Base-by-base conservation (phyloP, 176 grass and related monocot genomes). In the Cenchrus americanus region DNA sequence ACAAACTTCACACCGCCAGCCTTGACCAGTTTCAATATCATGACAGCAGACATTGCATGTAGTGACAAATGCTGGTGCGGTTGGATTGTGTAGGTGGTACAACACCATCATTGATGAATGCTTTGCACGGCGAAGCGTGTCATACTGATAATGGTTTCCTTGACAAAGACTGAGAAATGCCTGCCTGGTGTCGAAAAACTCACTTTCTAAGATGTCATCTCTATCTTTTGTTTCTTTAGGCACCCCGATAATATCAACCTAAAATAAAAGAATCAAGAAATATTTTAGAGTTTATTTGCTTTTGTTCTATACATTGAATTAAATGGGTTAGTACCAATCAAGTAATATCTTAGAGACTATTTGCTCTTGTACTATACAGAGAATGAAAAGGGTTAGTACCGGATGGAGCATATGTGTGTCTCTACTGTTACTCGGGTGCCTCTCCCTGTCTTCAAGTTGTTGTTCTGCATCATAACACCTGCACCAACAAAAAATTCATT, bases 61-160 rank as follows among this genome's bases (percentile, higher is more conserved):
- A 77, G 93, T 96, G n/a, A 99, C 97, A 87, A 96, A 99, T 6
- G 93, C 97, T 10, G 97, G 97, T 55, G 97, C 97, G 64, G 93
- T 99, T 48, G 97, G 97, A 87, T 99, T 99, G 83, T 99, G 97
- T 44, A 99, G 91, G 86, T 99, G 97, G 80, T 99, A 99, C 73
- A 99, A 77, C 65, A 99, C 93, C 97, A 99, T 99, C 89, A 99
- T 99, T 78, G 97, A 99, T 0, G 97, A 99, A 84, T 99, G 97
- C 86, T 99, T 99, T 62, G 97, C 97, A 21, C 97, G 91, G 46
- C 93, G 97, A 82, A 99, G 87, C 37, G 97, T 99, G 76, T 99
- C 97, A 72, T 99, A 99, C 85, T 99, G 97, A 85, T 99, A 99
- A 85, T 99, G 97, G 71, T 99, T 99, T 76, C 97, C 97, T 89